Evolutionary conservation across 306 rosid genomes (phyloP).

Genomic region (Dryas drummondii): DNA sequence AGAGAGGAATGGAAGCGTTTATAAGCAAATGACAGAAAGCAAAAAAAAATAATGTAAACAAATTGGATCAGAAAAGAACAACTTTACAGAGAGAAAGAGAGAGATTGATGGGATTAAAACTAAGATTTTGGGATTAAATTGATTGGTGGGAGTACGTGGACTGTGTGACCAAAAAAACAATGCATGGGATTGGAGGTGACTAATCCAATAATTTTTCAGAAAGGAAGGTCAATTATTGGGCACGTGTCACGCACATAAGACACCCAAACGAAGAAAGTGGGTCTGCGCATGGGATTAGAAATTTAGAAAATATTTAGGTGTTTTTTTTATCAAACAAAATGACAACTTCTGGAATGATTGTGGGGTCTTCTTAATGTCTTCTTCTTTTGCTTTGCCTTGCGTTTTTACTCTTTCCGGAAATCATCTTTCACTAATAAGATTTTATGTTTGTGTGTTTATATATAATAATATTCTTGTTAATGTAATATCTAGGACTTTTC

Average conservation of each 20-base stretch:
- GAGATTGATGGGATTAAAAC: too few species aligned
- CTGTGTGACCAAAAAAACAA: background rate
- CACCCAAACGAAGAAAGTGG: background rate
- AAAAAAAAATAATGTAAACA: background rate
- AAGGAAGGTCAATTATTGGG: background rate
- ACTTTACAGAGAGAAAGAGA: background rate
- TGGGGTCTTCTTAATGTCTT: too few species aligned
- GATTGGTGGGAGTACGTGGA: conserved; percentile 6
- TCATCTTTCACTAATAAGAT: background rate
- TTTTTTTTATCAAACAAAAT: background rate
- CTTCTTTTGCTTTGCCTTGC: background rate
- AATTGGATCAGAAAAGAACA: background rate
- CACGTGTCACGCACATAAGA: conserved; percentile 22
- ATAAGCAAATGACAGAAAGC: conserved; percentile 5
- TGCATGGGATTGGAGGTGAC: conserved; percentile 20
- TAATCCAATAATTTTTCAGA: background rate
- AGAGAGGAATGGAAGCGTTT: conserved; percentile 5
- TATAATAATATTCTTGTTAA: background rate
- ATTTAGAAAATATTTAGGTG: background rate
- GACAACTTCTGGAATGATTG: background rate
- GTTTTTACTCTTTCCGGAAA: background rate
- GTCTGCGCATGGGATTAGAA: conserved; percentile 17
- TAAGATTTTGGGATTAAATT: background rate
- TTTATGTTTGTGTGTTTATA: background rate
- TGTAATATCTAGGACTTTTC: background rate